Conservation (phyloP, 768 basidiomycete genomes). For the Peribolospora kevripleyi region DNA sequence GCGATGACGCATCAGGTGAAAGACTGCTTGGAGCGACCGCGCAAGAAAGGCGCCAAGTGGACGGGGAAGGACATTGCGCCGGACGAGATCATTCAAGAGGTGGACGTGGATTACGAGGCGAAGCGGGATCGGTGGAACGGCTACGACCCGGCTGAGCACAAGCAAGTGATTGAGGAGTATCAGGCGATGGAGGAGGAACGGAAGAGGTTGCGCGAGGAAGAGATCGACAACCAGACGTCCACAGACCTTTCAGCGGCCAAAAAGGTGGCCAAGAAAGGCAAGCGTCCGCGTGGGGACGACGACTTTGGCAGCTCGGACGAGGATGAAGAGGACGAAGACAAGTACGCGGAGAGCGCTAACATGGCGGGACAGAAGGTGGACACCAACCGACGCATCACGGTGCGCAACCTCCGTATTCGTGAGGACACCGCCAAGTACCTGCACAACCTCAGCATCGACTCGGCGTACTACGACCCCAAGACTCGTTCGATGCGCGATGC, state of each 20-base stretch:
- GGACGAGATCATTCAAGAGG: constrained; percentile 45
- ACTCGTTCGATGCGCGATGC: constrained; percentile 99
- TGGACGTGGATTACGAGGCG: constrained; percentile 40
- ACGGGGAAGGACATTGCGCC: constrained; percentile 71
- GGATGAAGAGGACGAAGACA: constrained; percentile 64
- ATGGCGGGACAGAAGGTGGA: constrained; percentile 95
- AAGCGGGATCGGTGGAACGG: constrained; percentile 98
- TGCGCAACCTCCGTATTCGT: constrained; percentile 89
- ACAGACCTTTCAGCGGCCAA: constrained; percentile 73
- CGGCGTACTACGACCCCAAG: constrained; percentile 97
- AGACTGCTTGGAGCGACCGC: constrained; percentile 88
- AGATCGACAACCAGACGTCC: constrained; percentile 90
- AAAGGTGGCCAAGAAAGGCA: constrained; percentile 68
- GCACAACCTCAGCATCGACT: constrained; percentile 80
- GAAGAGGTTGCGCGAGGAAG: constrained; percentile 76
- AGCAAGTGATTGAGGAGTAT: constrained; percentile 74
- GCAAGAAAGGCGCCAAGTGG: constrained; percentile 84
- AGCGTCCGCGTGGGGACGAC: constrained; percentile 35
- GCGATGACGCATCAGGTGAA: constrained; percentile 74
- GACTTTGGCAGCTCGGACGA: constrained; percentile 60
- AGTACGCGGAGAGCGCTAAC: constrained; percentile 93
- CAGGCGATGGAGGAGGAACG: constrained; percentile 72
- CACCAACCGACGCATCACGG: constrained; percentile 83
- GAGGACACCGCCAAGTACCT: constrained; percentile 99
- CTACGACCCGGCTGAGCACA: constrained; percentile 72